These are phyloP conservation scores for Auricularia sp. DNA, from an alignment of 768 basidiomycete genomes.

Conservation along the genomic window DNA sequence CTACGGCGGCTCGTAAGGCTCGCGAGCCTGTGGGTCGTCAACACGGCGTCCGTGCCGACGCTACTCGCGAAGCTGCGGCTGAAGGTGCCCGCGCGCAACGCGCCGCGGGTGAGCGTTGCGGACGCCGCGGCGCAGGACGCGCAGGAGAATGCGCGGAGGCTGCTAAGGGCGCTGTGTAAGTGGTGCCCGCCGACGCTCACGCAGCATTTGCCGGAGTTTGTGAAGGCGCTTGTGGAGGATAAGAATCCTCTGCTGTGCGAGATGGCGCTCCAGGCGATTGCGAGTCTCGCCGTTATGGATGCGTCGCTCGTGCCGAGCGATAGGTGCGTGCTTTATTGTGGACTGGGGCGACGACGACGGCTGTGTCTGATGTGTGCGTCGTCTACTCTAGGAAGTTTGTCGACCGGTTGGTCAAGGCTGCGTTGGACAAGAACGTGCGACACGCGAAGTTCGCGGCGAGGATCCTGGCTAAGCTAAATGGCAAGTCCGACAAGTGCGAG, in stretches of 20 bases:
- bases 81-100: slow-evolving; percentile 29
- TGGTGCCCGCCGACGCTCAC: slow-evolving; percentile 64
- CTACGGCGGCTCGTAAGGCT: slow-evolving; percentile 63
- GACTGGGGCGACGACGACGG: not conserved
- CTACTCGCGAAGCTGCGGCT: slow-evolving; percentile 49
- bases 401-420: slow-evolving; percentile 54
- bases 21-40: slow-evolving; percentile 62
- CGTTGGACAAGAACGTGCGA: slow-evolving; percentile 45
- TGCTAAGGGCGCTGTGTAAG: slow-evolving; percentile 60
- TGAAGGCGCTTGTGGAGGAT: slow-evolving; percentile 61
- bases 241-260: slow-evolving; percentile 44
- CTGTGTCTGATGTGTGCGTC: no score
- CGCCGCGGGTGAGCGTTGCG: slow-evolving; percentile 25
- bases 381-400: slow-evolving; percentile 44
- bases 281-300: slow-evolving; percentile 54
- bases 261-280: slow-evolving; percentile 66
- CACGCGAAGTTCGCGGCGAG: slow-evolving; percentile 84
- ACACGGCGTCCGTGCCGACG: slow-evolving; percentile 76
- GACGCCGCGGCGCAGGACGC: slow-evolving; percentile 26
- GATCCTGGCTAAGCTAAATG: slow-evolving; percentile 48
- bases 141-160: slow-evolving; percentile 39
- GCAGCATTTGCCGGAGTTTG: slow-evolving; percentile 64
- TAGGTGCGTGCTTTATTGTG: slow-evolving; percentile 40
- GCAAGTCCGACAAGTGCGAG: slow-evolving; percentile 13
- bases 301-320: slow-evolving; percentile 48